Percentiles rank a stretch among this genome's conserved stretches.
Conservation (phyloP, 2,329 filamentous ascomycete genomes). For the Periconia digitata region DNA sequence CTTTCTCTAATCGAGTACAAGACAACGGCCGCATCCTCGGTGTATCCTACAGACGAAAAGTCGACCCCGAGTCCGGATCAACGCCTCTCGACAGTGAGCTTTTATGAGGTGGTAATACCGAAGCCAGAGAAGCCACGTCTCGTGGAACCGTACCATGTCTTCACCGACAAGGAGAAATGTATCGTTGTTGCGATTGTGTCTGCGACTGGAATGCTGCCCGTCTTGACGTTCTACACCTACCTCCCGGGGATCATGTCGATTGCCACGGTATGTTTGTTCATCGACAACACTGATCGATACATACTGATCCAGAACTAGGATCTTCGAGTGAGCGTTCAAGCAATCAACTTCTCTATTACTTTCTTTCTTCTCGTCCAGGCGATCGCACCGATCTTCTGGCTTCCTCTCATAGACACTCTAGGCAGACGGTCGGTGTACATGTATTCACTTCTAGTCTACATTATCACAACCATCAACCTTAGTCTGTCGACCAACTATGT, state of each 20-base stretch:
- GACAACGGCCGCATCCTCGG: background rate
- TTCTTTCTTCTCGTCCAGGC: conserved; percentile 49
- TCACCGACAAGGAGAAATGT: conserved; percentile 12
- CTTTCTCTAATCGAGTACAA: background rate
- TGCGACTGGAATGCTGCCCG: conserved; percentile 47
- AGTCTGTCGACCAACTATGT: conserved; percentile 49
- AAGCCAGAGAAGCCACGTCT: background rate
- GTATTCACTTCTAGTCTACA: conserved; percentile 51
- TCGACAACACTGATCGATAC: background rate
- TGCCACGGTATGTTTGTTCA: conserved; percentile 10
- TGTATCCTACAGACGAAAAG: background rate
- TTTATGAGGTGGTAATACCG: background rate
- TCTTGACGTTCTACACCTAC: conserved; percentile 50
- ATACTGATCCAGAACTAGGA: conserved; percentile 17
- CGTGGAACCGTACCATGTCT: conserved; percentile 13
- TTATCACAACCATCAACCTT: conserved; percentile 51
- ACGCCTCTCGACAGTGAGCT: background rate
- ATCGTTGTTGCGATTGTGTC: conserved; percentile 26
- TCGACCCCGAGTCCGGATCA: background rate
- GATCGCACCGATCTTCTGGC: conserved; percentile 53
- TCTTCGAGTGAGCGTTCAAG: conserved; percentile 25
- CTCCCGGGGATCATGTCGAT: conserved; percentile 45
- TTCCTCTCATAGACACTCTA: conserved; percentile 50
- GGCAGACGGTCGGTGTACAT: conserved; percentile 52
- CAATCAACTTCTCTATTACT: conserved; percentile 37